Evolutionary conservation across 495 filamentous ascomycete genomes (phyloP).

Genomic region (Podospora anserina): DNA sequence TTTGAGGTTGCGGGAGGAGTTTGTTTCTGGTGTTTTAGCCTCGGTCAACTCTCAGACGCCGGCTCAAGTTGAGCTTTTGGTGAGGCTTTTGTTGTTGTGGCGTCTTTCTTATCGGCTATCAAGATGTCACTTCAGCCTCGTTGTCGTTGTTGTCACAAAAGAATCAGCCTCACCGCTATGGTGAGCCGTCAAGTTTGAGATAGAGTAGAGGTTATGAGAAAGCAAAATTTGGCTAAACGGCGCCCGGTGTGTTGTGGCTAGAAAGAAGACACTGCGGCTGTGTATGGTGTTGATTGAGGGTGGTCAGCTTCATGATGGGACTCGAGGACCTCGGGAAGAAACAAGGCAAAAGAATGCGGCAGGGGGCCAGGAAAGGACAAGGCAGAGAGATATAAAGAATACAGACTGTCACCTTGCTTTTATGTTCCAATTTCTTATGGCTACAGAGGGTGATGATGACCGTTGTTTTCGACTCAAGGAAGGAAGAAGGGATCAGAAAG

Average conservation of each 20-base stretch:
- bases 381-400: background rate
- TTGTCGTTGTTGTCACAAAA: slow-evolving; percentile 4
- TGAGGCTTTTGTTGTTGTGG: background rate
- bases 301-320: background rate
- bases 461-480: background rate
- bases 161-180: slow-evolving; percentile 8
- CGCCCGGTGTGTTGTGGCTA: background rate
- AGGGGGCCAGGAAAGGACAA: background rate
- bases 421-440: background rate
- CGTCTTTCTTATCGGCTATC: background rate
- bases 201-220: background rate
- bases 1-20: background rate
- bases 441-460: background rate
- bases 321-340: background rate
- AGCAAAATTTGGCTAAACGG: slow-evolving; percentile 17
- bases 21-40: slow-evolving; percentile 6
- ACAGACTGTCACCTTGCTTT: background rate
- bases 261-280: slow-evolving; percentile 12
- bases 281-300: slow-evolving; percentile 18
- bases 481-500: no score
- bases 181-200: background rate
- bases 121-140: background rate
- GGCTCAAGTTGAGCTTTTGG: background rate
- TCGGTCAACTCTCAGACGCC: slow-evolving; percentile 4
- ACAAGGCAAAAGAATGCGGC: background rate